Conservation (phyloP, 805 yeast species). For the Lachancea meyersii region DNA sequence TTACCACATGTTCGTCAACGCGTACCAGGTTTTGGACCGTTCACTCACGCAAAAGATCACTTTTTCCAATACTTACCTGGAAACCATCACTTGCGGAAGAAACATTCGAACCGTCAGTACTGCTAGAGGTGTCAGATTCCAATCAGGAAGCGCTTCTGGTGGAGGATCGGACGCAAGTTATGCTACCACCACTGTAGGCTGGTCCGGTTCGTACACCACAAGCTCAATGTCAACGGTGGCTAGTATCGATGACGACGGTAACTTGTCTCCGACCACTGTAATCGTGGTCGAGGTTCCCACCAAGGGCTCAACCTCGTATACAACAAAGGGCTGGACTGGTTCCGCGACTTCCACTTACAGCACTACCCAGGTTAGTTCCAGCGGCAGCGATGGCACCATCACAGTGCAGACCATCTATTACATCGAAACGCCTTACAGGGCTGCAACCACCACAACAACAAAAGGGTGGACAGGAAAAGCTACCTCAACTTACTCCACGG, state of each 20-base stretch:
- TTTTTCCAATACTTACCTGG: not conserved
- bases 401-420: conserved; percentile 13
- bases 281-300: conserved; percentile 4
- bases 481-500: conserved; percentile 8
- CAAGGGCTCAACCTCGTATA: not conserved
- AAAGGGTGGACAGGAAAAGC: conserved; percentile 11
- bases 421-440: conserved; percentile 10
- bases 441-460: not conserved
- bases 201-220: conserved; percentile 1
- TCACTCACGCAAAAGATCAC: not conserved
- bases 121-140: conserved; percentile 8
- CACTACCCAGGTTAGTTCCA: conserved; percentile 2
- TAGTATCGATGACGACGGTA: not conserved
- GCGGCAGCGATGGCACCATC: conserved; percentile 10
- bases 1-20: conserved; percentile 12
- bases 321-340: conserved; percentile 11
- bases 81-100: conserved; percentile 6
- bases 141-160: not conserved
- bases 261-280: not conserved
- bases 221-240: not conserved
- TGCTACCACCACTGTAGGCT: conserved; percentile 8
- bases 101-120: conserved; percentile 6
- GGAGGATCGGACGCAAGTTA: not conserved
- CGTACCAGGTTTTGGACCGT: conserved; percentile 6
- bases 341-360: conserved; percentile 7